Base-by-base conservation (phyloP, 2,329 filamentous ascomycete species). In the Cercospora janseana region DNA sequence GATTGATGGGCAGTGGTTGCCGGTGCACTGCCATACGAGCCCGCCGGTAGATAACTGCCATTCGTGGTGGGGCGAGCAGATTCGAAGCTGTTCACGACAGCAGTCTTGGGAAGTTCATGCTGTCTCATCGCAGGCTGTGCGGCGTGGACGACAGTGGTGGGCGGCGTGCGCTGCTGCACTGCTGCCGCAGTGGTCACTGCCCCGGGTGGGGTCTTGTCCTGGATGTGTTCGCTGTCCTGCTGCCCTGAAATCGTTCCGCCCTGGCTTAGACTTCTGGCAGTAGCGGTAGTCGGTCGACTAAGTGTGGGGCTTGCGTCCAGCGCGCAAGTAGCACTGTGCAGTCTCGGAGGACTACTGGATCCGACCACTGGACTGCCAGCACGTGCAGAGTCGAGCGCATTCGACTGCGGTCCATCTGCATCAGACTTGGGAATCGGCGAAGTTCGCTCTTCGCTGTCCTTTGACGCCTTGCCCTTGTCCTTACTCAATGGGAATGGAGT, bases 401-500 rank as follows among this genome's bases (percentile, higher is more conserved):
- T 54, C 8, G 48, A 37, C 29, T 56, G 50, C 37, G 50, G 47
- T 4, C 52, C 56, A 28, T 54, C 51, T 12, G 24, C 44, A n/a
- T 46, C 52, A n/a, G 47, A 24, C 49, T 56, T 56, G 29, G 54
- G 46, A 29, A 54, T 44, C 10, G 54, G 51, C 6, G 54, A 55
- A 20, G 46, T 58, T 15, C 58, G 57, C 18, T 58, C 58, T 1
- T 60, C 58, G 10, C 56, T 52, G 41, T 61, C 57, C 37, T 57
- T 58, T 28, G 55, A 53, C 15, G 55, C 55, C 10, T 46, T 51
- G 10, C 61, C 60, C 6, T 51, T 38, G 56, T 64, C 65, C 53
- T 62, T 60, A 37, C 66, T 54, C 9, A 56, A 52, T n/a, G 62
- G 59, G 48, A 69, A 69, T 2, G 67, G 67, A 2, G 66, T 69